Evolutionary conservation across 495 filamentous ascomycete genomes (phyloP), one percentile per base, ranked within the genome.

Genomic region (Astrothelium subdiscretum): DNA sequence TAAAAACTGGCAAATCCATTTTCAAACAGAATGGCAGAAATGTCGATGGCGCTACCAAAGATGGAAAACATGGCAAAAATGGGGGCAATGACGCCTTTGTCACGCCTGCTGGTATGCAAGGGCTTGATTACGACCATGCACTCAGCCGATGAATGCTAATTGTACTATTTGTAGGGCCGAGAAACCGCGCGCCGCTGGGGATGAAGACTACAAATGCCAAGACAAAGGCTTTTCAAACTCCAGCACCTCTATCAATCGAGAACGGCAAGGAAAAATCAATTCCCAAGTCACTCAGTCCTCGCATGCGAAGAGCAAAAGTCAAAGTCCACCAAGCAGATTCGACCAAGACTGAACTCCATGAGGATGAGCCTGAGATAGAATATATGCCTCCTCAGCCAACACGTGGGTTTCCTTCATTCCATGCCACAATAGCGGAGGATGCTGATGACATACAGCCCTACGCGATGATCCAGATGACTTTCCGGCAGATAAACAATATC

Each of bases 181-280:
- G 84, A 43, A 87, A 80, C 54, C 85, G 91, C 64, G 91, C 94
- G 42, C 86, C 89, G 3, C 75, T 97, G 58, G 95, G 95, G 40
- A 81, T 86, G 77, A 99, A 99, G 74, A 97, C 92, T 0, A 97
- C 94, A 48, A 99, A 99, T 74, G 89, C 88, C 43, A 97, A 94
- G 77, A 81, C 88, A 59, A 88, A 80, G 68, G 80, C 80, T 3
- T 80, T 85, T 40, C 84, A 86, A 66, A 90, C 83, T 4, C 84
- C 85, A 0, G 81, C 76, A 31, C 78, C 78, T 11, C 74, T 76
- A 40, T 65, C 68, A 32, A 76, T 73, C 42, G 75, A 72, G 13
- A 69, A 73, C 32, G 75, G 74, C 57, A 80, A 77, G 67, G 78
- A 76, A 2, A 74, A 74, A 38, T 79, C 76, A 32, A 62, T 60